A percentile compares a stretch with the other conserved stretches of the same genome.
Conservation (phyloP, 441 rosid genomes). For the Populus trichocarpa region DNA sequence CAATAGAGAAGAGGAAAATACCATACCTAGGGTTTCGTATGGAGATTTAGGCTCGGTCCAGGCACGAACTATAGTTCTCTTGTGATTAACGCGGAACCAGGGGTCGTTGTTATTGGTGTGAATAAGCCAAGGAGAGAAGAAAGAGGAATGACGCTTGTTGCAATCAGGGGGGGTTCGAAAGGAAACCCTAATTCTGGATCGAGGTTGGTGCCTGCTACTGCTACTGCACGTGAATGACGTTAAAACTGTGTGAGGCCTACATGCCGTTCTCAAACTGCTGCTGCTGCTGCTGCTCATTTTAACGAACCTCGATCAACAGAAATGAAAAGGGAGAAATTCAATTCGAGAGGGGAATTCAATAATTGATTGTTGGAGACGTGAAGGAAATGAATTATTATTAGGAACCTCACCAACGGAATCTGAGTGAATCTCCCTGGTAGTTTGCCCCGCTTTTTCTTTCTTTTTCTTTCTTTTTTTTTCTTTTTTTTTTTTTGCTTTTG, state of each 20-base stretch:
- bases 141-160: conserved; percentile 34
- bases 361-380: conserved; percentile 15
- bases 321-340: neutral
- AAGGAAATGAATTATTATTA: conserved; percentile 9
- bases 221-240: conserved; percentile 50
- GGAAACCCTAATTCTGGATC: conserved; percentile 51
- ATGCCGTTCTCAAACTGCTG: conserved; percentile 63
- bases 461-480: neutral
- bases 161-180: conserved; percentile 33
- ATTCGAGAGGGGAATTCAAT: neutral
- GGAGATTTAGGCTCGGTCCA: conserved; percentile 82
- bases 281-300: conserved; percentile 16
- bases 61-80: conserved; percentile 56
- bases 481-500: neutral
- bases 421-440: conserved; percentile 16
- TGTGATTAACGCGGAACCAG: conserved; percentile 58
- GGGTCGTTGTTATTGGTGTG: conserved; percentile 23
- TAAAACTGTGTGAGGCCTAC: conserved; percentile 59
- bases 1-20: neutral
- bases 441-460: neutral
- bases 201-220: conserved; percentile 29
- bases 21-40: conserved; percentile 83
- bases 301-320: neutral
- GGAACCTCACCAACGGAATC: conserved; percentile 19
- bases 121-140: conserved; percentile 35